Evolutionary conservation across 805 yeast species (phyloP).

Genomic region (Wickerhamomyces sydowiorum): DNA sequence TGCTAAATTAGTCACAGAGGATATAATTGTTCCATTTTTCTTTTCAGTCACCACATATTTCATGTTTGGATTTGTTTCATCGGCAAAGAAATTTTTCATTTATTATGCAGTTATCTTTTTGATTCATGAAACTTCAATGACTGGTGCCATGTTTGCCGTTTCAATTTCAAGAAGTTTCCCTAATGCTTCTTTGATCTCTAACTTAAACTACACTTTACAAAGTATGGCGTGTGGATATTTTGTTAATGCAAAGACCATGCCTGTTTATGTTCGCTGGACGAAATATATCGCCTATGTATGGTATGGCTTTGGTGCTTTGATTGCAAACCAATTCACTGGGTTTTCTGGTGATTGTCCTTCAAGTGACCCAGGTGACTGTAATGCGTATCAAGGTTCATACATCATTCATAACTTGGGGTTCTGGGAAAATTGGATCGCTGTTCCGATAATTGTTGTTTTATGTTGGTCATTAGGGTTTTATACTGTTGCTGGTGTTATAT

Average conservation of each 20-base stretch:
- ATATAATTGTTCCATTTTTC: constrained; percentile 52
- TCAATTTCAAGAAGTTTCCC: constrained; percentile 13
- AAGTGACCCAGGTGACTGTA: constrained; percentile 32
- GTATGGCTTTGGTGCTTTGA: constrained; percentile 66
- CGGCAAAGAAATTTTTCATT: constrained; percentile 50
- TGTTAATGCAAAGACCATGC: constrained; percentile 65
- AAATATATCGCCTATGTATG: constrained; percentile 68
- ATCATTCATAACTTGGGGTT: constrained; percentile 55
- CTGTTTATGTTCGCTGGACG: constrained; percentile 80
- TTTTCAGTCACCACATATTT: constrained; percentile 63
- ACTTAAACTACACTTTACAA: constrained; percentile 37
- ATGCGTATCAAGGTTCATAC: constrained; percentile 47
- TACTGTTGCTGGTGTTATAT: constrained; percentile 41
- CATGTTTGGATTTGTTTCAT: constrained; percentile 58
- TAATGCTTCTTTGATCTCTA: constrained; percentile 12
- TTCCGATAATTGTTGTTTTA: constrained; percentile 55
- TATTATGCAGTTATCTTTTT: constrained; percentile 57
- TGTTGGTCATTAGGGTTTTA: constrained; percentile 57
- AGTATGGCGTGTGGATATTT: constrained; percentile 79
- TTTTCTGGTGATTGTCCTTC: constrained; percentile 53
- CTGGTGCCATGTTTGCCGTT: constrained; percentile 39
- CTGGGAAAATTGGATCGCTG: constrained; percentile 54
- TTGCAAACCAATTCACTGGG: constrained; percentile 57
- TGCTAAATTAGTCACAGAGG: constrained; percentile 64
- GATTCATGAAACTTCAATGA: constrained; percentile 49